phyloP scores from a whole-genome alignment of 768 basidiomycete species.

The Russula vinacea region DNA sequence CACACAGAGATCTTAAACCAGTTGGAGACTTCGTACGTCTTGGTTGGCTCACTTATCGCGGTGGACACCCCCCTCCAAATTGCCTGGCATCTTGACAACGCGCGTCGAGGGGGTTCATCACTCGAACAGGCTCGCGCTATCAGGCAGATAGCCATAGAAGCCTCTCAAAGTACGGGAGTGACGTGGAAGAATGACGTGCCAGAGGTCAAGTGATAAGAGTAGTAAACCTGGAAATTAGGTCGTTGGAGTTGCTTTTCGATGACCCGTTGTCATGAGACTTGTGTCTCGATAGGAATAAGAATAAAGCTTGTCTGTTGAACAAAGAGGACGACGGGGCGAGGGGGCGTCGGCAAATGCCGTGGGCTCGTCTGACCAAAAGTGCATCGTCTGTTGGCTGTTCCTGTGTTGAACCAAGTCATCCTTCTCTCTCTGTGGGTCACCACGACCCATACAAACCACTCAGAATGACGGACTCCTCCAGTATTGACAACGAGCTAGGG shows the following conservation, averaged over 20 bases:
- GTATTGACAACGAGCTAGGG: conserved; percentile 16
- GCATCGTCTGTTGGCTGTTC: conserved; percentile 23
- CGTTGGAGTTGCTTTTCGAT: neutral
- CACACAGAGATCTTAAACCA: conserved; percentile 46
- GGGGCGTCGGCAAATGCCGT: conserved; percentile 19
- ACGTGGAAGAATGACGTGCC: conserved; percentile 55
- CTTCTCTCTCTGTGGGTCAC: conserved; percentile 28
- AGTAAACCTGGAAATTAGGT: neutral
- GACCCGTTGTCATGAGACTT: too few relatives aligned
- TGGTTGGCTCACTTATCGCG: conserved; percentile 61
- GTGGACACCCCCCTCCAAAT: conserved; percentile 62
- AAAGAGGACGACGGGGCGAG: too few relatives aligned
- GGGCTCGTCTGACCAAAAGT: conserved; percentile 8
- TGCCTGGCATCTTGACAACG: conserved; percentile 61
- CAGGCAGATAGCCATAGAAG: conserved; percentile 52
- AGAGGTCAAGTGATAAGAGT: conserved; percentile 33
- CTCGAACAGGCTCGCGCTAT: conserved; percentile 52
- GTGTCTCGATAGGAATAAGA: neutral
- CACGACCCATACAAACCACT: conserved; percentile 23
- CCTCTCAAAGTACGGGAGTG: conserved; percentile 48
- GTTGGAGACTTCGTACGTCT: conserved; percentile 55
- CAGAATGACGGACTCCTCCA: conserved; percentile 28
- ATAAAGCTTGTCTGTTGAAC: neutral
- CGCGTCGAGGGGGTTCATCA: conserved; percentile 53
- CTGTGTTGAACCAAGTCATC: conserved; percentile 12